These are phyloP conservation scores for Rhizopogon rudus DNA, from an alignment of 768 basidiomycete genomes.

Conservation along the genomic window DNA sequence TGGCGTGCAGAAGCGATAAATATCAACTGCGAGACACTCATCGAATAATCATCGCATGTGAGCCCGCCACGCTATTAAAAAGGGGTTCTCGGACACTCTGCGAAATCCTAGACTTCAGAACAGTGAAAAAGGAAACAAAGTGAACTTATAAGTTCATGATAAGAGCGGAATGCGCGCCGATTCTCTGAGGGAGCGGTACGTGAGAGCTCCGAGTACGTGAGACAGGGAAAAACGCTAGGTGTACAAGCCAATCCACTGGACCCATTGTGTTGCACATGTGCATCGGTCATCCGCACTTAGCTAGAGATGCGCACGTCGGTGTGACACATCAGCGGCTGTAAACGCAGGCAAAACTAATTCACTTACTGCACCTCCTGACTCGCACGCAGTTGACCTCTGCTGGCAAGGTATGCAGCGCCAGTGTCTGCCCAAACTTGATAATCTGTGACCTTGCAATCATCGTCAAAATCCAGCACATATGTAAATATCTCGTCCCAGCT, in stretches of 20 bases:
- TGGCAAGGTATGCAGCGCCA: conserved; percentile 57
- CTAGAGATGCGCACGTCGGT: not conserved
- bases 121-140: not conserved
- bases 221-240: not conserved
- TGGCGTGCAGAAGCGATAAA: not conserved
- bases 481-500: conserved; percentile 60
- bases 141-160: not conserved
- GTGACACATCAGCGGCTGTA: not conserved
- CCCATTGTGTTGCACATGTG: not conserved
- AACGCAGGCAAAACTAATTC: not conserved
- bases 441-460: conserved; percentile 45
- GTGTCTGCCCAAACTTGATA: conserved; percentile 72
- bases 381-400: conserved; percentile 36
- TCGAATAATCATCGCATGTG: not conserved
- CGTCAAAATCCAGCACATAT: conserved; percentile 58
- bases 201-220: not conserved
- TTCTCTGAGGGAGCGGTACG: not conserved
- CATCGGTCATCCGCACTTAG: not conserved
- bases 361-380: conserved; percentile 6
- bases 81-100: not conserved
- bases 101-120: not conserved
- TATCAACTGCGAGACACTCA: too few relatives aligned
- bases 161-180: too few relatives aligned
- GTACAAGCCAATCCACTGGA: conserved; percentile 1
- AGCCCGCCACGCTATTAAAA: not conserved